Conservation (phyloP, 257 asterid species). For the Nyctanthes arbortristis region DNA sequence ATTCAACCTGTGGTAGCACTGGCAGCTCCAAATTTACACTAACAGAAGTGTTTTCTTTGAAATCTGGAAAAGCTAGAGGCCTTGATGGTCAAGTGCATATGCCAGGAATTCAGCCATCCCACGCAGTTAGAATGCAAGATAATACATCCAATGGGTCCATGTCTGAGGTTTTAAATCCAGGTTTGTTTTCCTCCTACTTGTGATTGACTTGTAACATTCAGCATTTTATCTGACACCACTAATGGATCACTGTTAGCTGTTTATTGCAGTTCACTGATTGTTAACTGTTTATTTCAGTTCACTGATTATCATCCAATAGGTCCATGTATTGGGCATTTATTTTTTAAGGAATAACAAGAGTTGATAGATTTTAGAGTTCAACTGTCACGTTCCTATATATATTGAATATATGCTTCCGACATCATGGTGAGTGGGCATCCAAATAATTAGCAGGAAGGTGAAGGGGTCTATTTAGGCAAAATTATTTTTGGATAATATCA, state of each 20-base stretch:
- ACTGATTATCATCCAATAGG: too few relatives aligned
- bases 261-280: background rate
- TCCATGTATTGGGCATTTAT: background rate
- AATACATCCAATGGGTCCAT: conserved; percentile 37
- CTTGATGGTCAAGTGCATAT: conserved; percentile 39
- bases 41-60: conserved; percentile 44
- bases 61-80: conserved; percentile 39
- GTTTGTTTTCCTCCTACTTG: conserved; percentile 35
- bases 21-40: conserved; percentile 62
- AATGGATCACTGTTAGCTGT: background rate
- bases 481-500: background rate
- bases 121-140: conserved; percentile 36
- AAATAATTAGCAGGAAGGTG: too few relatives aligned
- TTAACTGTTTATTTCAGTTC: background rate
- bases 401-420: background rate
- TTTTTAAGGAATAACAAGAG: background rate
- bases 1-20: conserved; percentile 50
- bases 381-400: background rate
- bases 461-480: background rate
- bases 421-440: conserved; percentile 3
- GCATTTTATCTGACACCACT: background rate
- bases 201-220: background rate
- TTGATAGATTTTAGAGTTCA: background rate
- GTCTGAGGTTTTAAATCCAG: conserved; percentile 47
- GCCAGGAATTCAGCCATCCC: conserved; percentile 38